phyloP scores from a whole-genome alignment of 306 rosid species.

The Rubus parviflorus region DNA sequence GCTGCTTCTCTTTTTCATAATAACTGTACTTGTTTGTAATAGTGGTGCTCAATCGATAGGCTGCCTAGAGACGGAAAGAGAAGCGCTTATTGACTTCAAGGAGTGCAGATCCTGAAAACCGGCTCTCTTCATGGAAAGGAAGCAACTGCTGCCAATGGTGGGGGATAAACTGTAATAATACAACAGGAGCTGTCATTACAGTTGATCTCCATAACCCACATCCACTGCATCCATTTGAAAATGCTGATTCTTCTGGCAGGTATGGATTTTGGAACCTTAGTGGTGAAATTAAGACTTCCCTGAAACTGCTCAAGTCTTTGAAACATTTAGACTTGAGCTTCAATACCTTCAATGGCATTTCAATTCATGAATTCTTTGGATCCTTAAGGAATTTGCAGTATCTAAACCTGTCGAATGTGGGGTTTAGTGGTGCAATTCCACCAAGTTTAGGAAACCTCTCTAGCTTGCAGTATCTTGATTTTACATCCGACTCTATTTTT shows the following conservation, averaged over 20 bases:
- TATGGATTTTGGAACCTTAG: constrained; percentile 35
- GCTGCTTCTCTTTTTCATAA: constrained; percentile 3
- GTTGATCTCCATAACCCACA: constrained; percentile 42
- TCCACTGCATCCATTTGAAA: neutral
- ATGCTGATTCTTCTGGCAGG: constrained; percentile 23
- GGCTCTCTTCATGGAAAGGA: constrained; percentile 44
- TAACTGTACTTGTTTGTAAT: neutral
- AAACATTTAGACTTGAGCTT: constrained; percentile 45
- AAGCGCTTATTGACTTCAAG: constrained; percentile 44
- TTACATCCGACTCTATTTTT: neutral
- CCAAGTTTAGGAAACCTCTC: constrained; percentile 40
- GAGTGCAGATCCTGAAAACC: constrained; percentile 34
- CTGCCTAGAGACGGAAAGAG: constrained; percentile 34
- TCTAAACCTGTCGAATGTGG: constrained; percentile 43
- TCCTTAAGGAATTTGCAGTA: constrained; percentile 40
- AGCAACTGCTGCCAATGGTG: constrained; percentile 44
- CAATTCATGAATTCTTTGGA: constrained; percentile 39
- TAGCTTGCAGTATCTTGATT: constrained; percentile 37
- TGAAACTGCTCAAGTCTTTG: constrained; percentile 40
- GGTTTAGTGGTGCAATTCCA: constrained; percentile 35
- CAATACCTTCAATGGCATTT: constrained; percentile 33
- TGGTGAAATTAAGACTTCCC: constrained; percentile 43
- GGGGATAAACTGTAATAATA: constrained; percentile 37
- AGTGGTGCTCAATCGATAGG: neutral
- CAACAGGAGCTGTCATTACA: constrained; percentile 35